Conservation (phyloP, 306 rosid species). For the Purshia tridentata region DNA sequence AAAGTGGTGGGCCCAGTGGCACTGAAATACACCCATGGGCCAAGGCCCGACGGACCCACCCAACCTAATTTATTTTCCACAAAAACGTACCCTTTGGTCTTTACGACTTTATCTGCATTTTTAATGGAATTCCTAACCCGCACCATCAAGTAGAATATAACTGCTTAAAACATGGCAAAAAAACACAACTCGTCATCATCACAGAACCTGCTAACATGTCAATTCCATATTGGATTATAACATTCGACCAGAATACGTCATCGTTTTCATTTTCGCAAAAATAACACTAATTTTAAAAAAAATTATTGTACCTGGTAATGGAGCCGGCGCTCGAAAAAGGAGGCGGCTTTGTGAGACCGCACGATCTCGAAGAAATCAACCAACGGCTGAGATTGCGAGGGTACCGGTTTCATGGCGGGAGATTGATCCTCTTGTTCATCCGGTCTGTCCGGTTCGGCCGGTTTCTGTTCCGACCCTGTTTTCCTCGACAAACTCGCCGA, state of each 20-base stretch:
- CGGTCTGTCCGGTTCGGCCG: conserved; percentile 15
- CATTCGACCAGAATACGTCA: neutral
- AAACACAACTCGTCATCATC: neutral
- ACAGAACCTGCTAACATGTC: neutral
- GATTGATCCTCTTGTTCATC: conserved; percentile 28
- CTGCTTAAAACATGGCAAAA: neutral
- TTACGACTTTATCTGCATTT: neutral
- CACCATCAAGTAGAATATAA: neutral
- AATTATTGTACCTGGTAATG: conserved; percentile 22
- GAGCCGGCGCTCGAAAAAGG: conserved; percentile 32
- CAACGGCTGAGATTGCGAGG: conserved; percentile 32
- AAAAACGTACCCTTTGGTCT: no score
- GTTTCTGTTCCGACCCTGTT: neutral
- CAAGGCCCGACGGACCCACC: neutral
- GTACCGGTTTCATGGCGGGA: conserved; percentile 18
- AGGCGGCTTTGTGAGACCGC: conserved; percentile 16
- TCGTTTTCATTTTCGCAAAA: neutral
- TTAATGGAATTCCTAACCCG: neutral
- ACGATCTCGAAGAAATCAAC: conserved; percentile 21
- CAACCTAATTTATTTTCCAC: neutral
- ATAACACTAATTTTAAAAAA: neutral
- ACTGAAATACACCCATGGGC: no score
- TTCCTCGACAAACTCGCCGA: conserved; percentile 34
- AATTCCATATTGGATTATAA: neutral
- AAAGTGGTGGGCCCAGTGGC: no score